phyloP scores from a whole-genome alignment of 208 protist species.

The Trypanosoma vivax region DNA sequence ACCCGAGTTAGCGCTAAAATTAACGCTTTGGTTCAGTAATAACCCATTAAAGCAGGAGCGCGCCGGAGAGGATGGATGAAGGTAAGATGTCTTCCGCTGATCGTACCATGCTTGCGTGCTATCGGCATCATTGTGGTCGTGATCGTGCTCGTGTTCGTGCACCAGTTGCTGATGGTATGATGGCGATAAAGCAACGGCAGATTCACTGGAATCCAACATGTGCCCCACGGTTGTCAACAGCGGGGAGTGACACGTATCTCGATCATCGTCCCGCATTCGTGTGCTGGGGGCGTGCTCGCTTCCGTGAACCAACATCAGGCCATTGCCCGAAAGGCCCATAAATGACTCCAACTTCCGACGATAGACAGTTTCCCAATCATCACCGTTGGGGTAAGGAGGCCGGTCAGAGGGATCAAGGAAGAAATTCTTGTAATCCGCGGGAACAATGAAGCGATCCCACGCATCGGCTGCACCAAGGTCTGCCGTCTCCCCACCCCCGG shows the following conservation, averaged over 20 bases:
- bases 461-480: not conserved
- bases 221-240: not conserved
- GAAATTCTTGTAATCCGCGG: constrained; percentile 19
- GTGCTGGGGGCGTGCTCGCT: not conserved
- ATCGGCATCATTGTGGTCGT: no score
- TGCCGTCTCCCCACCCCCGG: not conserved
- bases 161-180: no score
- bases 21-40: not conserved
- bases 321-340: constrained; percentile 19
- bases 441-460: constrained; percentile 22
- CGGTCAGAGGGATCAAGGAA: constrained; percentile 11
- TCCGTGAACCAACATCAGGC: constrained; percentile 10
- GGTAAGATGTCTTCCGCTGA: constrained; percentile 1
- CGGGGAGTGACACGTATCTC: not conserved
- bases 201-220: no score
- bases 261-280: not conserved
- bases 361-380: constrained; percentile 11
- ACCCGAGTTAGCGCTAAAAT: not conserved
- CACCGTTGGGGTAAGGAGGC: not conserved
- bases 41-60: not conserved
- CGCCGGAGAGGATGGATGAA: constrained; percentile 4
- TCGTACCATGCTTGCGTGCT: not conserved
- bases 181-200: no score
- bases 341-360: constrained; percentile 10
- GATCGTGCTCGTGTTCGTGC: no score